Evolutionary conservation across 2,329 filamentous ascomycete species (phyloP).

Genomic region (Aschersonia sp.): DNA sequence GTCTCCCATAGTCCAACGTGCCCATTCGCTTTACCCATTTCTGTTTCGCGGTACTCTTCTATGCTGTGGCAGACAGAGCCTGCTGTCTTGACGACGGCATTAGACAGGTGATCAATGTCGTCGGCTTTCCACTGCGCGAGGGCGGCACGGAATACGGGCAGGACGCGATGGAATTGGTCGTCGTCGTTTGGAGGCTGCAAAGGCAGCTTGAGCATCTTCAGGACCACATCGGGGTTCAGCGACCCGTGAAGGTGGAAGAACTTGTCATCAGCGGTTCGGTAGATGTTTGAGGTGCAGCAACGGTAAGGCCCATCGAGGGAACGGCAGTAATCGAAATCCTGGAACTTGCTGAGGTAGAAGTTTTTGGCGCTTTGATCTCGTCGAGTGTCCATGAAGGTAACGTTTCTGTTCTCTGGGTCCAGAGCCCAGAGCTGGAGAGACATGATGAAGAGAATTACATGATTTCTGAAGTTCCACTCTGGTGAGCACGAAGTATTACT

Average conservation of each 20-base stretch:
- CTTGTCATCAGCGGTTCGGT: conserved; percentile 8
- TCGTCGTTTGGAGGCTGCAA: conserved; percentile 1
- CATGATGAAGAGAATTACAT: conserved; percentile 4
- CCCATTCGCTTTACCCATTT: conserved; percentile 11
- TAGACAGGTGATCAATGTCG: conserved; percentile 7
- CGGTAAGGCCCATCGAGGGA: conserved; percentile 6
- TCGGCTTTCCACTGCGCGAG: conserved; percentile 5
- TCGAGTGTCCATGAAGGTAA: background rate
- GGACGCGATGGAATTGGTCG: conserved; percentile 6
- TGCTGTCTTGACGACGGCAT: conserved; percentile 9
- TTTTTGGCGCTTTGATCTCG: background rate
- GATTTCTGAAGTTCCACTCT: background rate
- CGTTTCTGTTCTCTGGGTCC: conserved; percentile 1
- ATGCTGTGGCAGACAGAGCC: conserved; percentile 11
- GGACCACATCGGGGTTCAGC: conserved; percentile 7
- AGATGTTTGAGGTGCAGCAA: conserved; percentile 10
- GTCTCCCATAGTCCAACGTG: conserved; percentile 2
- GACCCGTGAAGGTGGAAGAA: conserved; percentile 11
- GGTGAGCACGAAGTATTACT: too few species aligned
- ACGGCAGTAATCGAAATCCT: conserved; percentile 1
- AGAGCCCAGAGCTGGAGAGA: conserved; percentile 3
- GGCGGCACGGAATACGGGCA: conserved; percentile 5
- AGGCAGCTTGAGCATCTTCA: conserved; percentile 7
- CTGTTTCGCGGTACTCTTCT: conserved; percentile 13
- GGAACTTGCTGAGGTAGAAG: conserved; percentile 1